Percentiles rank a stretch among this genome's conserved stretches.
These are phyloP conservation scores for Acanthamoeba lenticulata DNA, from an alignment of 208 protist species.

Conservation along the genomic window DNA sequence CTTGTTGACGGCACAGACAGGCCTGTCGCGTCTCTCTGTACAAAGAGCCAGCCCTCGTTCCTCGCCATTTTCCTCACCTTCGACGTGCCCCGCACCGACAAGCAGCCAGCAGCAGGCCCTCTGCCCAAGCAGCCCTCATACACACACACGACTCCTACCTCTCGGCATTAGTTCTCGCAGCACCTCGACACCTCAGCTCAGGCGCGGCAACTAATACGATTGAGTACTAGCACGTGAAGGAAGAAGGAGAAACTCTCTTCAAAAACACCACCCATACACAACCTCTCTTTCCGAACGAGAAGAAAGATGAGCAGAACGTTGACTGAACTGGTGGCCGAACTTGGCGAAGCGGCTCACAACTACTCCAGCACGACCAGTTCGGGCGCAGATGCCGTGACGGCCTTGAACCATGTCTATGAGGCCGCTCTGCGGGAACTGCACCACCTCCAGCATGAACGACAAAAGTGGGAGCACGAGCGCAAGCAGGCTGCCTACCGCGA, in stretches of 20 bases:
- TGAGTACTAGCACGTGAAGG: neutral
- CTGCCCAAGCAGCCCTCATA: neutral
- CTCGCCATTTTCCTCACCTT: neutral
- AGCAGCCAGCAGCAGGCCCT: neutral
- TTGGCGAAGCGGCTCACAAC: neutral
- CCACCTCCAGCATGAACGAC: neutral
- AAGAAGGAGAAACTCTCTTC: neutral
- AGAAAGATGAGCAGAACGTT: neutral
- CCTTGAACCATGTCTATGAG: neutral
- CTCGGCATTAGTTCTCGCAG: neutral
- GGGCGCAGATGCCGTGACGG: neutral
- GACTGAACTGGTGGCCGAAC: neutral
- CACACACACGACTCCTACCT: neutral
- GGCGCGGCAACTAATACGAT: neutral
- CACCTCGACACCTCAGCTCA: neutral
- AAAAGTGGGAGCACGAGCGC: neutral
- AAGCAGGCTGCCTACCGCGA: neutral
- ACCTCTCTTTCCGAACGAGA: neutral
- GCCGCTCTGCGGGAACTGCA: neutral
- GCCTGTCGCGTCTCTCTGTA: neutral
- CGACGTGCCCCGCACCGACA: neutral
- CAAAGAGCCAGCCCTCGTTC: neutral
- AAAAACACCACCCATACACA: neutral
- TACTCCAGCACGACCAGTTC: neutral
- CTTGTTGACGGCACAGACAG: neutral